A percentile compares a stretch with the other conserved stretches of the same genome.
phyloP scores from a whole-genome alignment of 2,329 filamentous ascomycete species.

The Aspergillus sp. region DNA sequence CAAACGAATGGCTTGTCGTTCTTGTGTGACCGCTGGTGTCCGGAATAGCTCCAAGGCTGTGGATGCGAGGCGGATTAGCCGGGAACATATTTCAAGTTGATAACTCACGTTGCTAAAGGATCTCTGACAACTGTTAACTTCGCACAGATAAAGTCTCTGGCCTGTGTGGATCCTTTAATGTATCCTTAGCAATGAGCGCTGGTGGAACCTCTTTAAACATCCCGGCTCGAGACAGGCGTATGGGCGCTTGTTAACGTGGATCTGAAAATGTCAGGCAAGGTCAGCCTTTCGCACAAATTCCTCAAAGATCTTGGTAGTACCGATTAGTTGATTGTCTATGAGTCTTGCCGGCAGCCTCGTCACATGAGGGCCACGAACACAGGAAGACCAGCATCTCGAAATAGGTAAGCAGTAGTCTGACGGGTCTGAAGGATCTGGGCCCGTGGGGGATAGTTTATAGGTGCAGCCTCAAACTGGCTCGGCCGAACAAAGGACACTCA shows the following conservation, averaged over 20 bases:
- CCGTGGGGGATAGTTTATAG: too few relatives aligned
- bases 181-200: not conserved
- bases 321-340: too few relatives aligned
- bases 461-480: too few relatives aligned
- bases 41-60: not conserved
- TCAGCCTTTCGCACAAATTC: not conserved
- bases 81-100: too few relatives aligned
- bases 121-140: not conserved
- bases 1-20: not conserved
- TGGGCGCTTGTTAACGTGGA: not conserved
- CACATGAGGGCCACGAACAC: not conserved
- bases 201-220: not conserved
- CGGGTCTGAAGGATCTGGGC: too few relatives aligned
- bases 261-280: not conserved
- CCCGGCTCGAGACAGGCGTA: not conserved
- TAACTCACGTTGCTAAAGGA: not conserved
- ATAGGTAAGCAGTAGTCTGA: too few relatives aligned
- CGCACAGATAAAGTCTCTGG: not conserved
- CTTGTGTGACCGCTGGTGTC: not conserved
- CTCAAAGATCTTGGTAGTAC: not conserved
- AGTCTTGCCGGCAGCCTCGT: not conserved
- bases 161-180: conserved; percentile 1
- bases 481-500: too few relatives aligned
- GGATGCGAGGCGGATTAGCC: too few relatives aligned
- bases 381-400: not conserved